Conservation (phyloP, 2,329 filamentous ascomycete genomes). For the Phaeosphaeriaceae sp. region DNA sequence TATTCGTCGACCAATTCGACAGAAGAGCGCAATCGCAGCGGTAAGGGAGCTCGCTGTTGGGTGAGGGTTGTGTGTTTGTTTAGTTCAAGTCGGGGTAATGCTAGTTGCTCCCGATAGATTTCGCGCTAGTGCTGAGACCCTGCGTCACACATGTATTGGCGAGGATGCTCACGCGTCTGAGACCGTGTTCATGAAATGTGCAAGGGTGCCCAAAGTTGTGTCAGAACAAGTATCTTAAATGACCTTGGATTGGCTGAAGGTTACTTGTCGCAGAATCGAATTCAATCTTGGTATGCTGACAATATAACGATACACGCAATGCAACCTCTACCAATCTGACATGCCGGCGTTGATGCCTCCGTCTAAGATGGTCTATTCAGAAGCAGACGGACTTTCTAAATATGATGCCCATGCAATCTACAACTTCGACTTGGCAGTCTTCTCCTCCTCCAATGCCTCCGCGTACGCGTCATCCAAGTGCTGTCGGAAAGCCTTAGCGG, state of each 20-base stretch:
- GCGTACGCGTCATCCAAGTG: constrained; percentile 68
- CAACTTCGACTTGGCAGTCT: constrained; percentile 55
- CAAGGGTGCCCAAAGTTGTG: not conserved
- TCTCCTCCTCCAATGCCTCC: constrained; percentile 56
- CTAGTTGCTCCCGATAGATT: constrained; percentile 1
- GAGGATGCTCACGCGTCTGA: not conserved
- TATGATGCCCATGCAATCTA: constrained; percentile 37
- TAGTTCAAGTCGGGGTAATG: constrained; percentile 10
- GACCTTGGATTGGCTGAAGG: not conserved
- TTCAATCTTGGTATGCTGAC: too few relatives aligned
- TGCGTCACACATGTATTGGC: constrained; percentile 24
- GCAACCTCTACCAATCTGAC: too few relatives aligned
- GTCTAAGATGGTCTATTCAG: not conserved
- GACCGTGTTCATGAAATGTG: not conserved
- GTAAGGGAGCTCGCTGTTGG: not conserved
- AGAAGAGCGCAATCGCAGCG: not conserved
- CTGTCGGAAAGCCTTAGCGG: constrained; percentile 66
- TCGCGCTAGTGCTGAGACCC: constrained; percentile 12
- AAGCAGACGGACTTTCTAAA: not conserved
- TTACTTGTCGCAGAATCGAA: too few relatives aligned
- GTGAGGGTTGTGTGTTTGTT: constrained; percentile 11
- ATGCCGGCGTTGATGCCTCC: not conserved
- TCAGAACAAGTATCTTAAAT: not conserved
- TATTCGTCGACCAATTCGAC: not conserved
- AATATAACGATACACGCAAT: too few relatives aligned